Conservation (phyloP, 164 flowering plant genomes). For the Vitis riparia region DNA sequence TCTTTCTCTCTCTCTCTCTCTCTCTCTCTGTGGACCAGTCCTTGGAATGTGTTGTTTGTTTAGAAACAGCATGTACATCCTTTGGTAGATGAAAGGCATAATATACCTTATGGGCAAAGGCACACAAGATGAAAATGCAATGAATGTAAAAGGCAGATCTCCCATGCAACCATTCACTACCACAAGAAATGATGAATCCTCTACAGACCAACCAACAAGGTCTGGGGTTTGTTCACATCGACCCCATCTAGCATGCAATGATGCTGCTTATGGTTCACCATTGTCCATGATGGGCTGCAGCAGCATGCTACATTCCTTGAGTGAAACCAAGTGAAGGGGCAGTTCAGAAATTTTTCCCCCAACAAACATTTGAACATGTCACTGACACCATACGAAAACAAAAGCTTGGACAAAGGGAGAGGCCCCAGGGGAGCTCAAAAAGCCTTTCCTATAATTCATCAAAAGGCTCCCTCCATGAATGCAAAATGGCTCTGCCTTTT, state of each 20-base stretch:
- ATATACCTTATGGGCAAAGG: too few species aligned
- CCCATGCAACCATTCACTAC: too few species aligned
- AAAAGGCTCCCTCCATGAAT: conserved; percentile 15
- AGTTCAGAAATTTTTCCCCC: conserved; percentile 9
- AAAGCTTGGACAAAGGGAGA: conserved; percentile 15
- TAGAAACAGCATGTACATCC: too few species aligned
- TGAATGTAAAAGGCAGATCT: too few species aligned
- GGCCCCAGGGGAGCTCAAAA: conserved; percentile 17
- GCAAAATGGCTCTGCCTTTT: conserved; percentile 18
- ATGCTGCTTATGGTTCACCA: background rate
- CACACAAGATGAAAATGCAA: too few species aligned
- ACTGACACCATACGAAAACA: conserved; percentile 18
- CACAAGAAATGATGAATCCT: too few species aligned
- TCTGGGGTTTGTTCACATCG: too few species aligned
- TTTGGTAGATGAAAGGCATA: too few species aligned
- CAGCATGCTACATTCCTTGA: conserved; percentile 5
- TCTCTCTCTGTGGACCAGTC: conserved; percentile 1
- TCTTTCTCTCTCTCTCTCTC: background rate
- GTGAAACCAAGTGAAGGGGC: conserved; percentile 6
- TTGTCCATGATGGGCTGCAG: background rate
- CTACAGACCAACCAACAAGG: too few species aligned
- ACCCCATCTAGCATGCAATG: background rate
- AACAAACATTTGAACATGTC: conserved; percentile 23
- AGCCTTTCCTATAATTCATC: conserved; percentile 17
- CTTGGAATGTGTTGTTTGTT: too few species aligned